phyloP scores from a whole-genome alignment of 2,329 filamentous ascomycete species.

The Ceratocystis lukuohia region DNA sequence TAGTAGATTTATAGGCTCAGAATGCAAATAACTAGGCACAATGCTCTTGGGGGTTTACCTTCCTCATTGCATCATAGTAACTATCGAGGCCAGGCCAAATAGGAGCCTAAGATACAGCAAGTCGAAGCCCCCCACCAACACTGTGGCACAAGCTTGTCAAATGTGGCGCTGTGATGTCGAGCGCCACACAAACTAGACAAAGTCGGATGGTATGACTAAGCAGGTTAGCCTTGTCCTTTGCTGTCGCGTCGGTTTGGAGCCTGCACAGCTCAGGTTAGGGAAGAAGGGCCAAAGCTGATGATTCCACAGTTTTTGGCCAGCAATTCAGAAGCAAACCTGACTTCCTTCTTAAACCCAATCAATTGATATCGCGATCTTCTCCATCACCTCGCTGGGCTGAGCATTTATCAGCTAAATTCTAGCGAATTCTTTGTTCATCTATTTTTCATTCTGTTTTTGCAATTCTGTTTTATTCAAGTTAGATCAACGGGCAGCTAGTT shows the following conservation, averaged over 20 bases:
- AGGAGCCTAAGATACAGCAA: background rate
- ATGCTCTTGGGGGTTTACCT: background rate
- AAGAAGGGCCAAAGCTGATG: background rate
- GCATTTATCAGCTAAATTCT: background rate
- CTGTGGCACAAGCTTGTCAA: conserved; percentile 3
- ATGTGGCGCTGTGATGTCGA: background rate
- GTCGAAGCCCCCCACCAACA: background rate
- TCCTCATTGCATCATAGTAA: conserved; percentile 1
- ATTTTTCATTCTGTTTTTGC: background rate
- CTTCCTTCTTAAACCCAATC: background rate
- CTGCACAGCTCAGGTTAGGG: conserved; percentile 8
- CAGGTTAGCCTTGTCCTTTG: conserved; percentile 13
- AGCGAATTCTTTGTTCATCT: background rate
- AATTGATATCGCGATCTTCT: background rate
- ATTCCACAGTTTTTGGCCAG: background rate
- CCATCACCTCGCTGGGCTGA: conserved; percentile 3
- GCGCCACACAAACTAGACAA: background rate
- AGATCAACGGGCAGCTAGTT: background rate
- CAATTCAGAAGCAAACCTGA: background rate
- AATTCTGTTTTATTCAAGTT: background rate
- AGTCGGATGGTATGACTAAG: background rate
- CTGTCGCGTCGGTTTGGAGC: conserved; percentile 18
- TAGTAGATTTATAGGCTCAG: background rate
- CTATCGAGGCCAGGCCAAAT: background rate
- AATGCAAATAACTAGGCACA: background rate